Conservation (phyloP, 2,329 filamentous ascomycete genomes). For the Pseudogymnoascus sp. region DNA sequence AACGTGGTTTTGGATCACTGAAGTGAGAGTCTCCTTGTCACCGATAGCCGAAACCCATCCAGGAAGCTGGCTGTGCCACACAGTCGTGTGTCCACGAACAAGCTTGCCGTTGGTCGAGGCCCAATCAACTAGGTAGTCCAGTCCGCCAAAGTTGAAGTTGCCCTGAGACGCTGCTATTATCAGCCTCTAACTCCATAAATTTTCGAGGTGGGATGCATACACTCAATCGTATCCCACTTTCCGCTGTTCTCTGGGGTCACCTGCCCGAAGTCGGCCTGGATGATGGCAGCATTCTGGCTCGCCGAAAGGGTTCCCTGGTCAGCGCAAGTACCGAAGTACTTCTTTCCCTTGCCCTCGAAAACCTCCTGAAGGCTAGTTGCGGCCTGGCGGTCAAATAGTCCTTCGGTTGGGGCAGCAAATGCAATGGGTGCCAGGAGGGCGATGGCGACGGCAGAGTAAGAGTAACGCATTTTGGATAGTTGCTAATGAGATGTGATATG, state of each 20-base stretch:
- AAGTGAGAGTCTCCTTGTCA: slow-evolving; percentile 43
- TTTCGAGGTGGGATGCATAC: slow-evolving; percentile 13
- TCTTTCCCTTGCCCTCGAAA: slow-evolving; percentile 55
- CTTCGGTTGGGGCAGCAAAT: neutral
- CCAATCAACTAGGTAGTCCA: slow-evolving; percentile 53
- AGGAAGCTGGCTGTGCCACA: slow-evolving; percentile 55
- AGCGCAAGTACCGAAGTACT: slow-evolving; percentile 53
- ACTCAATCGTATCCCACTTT: slow-evolving; percentile 57
- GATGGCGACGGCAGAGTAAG: neutral
- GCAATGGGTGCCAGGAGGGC: neutral
- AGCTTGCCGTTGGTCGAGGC: slow-evolving; percentile 47
- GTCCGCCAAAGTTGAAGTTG: slow-evolving; percentile 46
- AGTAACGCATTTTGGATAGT: neutral
- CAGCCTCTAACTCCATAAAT: neutral
- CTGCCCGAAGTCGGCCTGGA: slow-evolving; percentile 54
- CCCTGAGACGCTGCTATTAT: slow-evolving; percentile 29
- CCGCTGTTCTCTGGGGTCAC: slow-evolving; percentile 62
- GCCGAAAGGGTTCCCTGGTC: slow-evolving; percentile 45
- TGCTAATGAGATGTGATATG: neutral
- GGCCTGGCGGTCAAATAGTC: neutral
- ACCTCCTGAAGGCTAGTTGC: slow-evolving; percentile 43
- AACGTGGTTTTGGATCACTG: slow-evolving; percentile 53
- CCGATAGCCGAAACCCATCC: slow-evolving; percentile 50
- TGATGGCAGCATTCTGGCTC: slow-evolving; percentile 45
- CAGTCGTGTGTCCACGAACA: slow-evolving; percentile 57